A percentile compares a stretch with the other conserved stretches of the same genome.
These are phyloP conservation scores for Hibiscus syriacus DNA, from an alignment of 345 rosid species.

Conservation along the genomic window DNA sequence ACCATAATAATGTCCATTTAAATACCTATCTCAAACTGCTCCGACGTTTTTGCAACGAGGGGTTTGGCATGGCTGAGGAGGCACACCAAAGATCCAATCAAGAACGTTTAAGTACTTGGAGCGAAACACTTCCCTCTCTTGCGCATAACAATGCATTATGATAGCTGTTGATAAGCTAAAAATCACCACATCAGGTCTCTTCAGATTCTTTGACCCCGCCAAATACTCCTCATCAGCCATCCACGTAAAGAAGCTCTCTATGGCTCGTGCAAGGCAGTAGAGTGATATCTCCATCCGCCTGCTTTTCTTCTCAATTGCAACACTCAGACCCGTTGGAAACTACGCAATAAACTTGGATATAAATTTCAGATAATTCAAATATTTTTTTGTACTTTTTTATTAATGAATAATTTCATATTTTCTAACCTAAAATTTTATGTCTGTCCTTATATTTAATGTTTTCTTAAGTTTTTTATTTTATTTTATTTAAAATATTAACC, in stretches of 20 bases:
- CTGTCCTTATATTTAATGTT: too few species aligned
- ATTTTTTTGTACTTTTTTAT: too few species aligned
- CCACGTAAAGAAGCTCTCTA: constrained; percentile 86
- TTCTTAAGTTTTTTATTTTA: too few species aligned
- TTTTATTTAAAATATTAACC: not conserved
- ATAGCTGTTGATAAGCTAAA: constrained; percentile 83
- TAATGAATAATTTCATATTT: too few species aligned
- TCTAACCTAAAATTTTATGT: too few species aligned
- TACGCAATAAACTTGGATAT: too few species aligned
- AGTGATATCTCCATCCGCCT: constrained; percentile 87
- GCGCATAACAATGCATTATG: constrained; percentile 93
- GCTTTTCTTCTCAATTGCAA: constrained; percentile 91
- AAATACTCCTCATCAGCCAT: constrained; percentile 60
- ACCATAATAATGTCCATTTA: not conserved
- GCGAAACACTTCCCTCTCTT: constrained; percentile 84
- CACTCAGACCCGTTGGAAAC: constrained; percentile 81
- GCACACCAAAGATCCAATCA: constrained; percentile 94
- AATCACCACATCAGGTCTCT: constrained; percentile 74
- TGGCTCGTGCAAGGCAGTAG: constrained; percentile 92
- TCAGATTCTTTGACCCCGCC: constrained; percentile 41
- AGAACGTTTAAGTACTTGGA: constrained; percentile 90
- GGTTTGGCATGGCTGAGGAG: constrained; percentile 52
- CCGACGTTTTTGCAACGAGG: constrained; percentile 33
- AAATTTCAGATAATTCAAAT: too few species aligned
- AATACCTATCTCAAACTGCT: not conserved